Evolutionary conservation across 306 rosid species (phyloP), one percentile per base, ranked within the genome.

Genomic region (Quercus agrifolia): DNA sequence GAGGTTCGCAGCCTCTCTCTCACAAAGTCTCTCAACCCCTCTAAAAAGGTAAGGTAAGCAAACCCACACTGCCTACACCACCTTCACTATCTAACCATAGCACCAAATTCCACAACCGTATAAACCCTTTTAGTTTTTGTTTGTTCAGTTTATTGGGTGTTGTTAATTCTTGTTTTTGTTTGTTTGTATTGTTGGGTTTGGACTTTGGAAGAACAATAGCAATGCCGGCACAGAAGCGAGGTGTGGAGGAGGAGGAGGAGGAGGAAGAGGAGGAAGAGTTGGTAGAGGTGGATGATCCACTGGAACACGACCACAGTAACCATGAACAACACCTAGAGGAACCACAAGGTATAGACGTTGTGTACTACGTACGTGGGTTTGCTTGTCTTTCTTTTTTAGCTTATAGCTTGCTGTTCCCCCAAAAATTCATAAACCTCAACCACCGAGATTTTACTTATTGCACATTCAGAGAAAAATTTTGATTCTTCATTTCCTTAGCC

Each of bases 221-320:
- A 91, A 93, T 93, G 98, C 90, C 97, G 73, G 81, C 93, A 11
- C 91, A 87, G 87, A 91, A 87, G 88, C 89, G 86, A 54, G 58
- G 80, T 46, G 73, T 58, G 23, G 92, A 85, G 63, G 46, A 82
- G 35, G 80, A 77, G 30, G 91, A 85, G 30, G 73, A 57, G 31
- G 73, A 57, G 68, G 46, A 82, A 28, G 80, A 78, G 30, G 91
- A 85, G 46, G 46, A 38, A 11, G 46, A 38, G 46, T 38, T 38
- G 46, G 46, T 38, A 38, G 46, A 38, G 46, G 11, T 38, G 71
- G 77, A 63, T 70, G 88, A 70, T 83, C 82, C 77, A 71, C 27
- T 56, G 67, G 83, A 82, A 44, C 59, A 70, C 77, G 58, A 71
- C 75, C 80, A 12, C 20, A 80, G 75, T 21, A 73, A 75, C 82